Evolutionary conservation across 2,329 filamentous ascomycete species (phyloP), one percentile per base, ranked within the genome.

Genomic region (Paramyrothecium roridum): DNA sequence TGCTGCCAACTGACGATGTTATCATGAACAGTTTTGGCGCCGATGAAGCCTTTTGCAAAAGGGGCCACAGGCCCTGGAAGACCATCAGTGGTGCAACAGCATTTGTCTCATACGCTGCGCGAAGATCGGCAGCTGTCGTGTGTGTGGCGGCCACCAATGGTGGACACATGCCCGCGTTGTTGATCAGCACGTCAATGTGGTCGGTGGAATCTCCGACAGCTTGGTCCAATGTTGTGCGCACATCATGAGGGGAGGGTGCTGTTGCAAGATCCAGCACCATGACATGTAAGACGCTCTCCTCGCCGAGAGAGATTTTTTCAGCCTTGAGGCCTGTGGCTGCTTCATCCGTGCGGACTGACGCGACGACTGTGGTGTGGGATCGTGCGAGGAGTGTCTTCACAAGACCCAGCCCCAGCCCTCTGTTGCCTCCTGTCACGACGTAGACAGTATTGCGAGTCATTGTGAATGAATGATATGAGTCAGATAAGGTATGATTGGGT

Each of bases 321-420:
- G 68, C 52, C 4, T 59, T 52, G 8, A 69, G 57, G 0, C 57
- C 57, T 0, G 60, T 56, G 0, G 58, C 43, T 2, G 63, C 53
- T 13, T 57, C 34, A 3, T 66, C 59, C 50, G 66, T 62, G 16
- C 74, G 71, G 3, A 75, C 73, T 1, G 69, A 70, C 2, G 71
- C 73, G 20, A 77, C 65, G 48, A 74, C 63, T 2, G 67, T 83
- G 63, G 85, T 82, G 60, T 82, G 82, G 59, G 81, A 76, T 20
- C 81, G 80, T 33, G 77, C 70, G 1, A 79, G 67, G 48, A 77
- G 68, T 0, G 59, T 53, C 37, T 62, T 63, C 26, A 74, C 58
- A 6, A 78, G 62, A 1, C 73, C 73, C 10, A 68, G 61, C 3
- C 75, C 75, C 8, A 78, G 66, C 49, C 75, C 75, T 54, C 73